These are phyloP conservation scores for Fusarium chaquense DNA, from an alignment of 2,329 filamentous ascomycete genomes.

Conservation along the genomic window DNA sequence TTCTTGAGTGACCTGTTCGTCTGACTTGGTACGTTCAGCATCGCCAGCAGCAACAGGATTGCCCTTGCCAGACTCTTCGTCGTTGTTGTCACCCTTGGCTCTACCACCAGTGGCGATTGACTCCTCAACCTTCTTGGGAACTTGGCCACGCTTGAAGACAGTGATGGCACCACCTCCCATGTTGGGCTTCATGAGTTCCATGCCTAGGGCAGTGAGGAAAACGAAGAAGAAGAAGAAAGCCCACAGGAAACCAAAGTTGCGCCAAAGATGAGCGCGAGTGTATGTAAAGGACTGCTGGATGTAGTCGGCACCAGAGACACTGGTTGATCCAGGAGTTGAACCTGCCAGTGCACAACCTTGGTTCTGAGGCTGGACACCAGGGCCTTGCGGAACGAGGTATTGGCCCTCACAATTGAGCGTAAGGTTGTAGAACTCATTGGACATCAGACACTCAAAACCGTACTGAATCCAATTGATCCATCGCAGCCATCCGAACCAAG, in stretches of 20 bases:
- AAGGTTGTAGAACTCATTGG: conserved; percentile 71
- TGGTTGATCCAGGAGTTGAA: conserved; percentile 59
- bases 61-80: conserved; percentile 60
- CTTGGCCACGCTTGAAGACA: conserved; percentile 72
- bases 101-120: conserved; percentile 65
- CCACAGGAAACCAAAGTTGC: conserved; percentile 83
- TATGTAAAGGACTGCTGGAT: conserved; percentile 67
- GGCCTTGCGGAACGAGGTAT: conserved; percentile 67
- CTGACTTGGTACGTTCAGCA: conserved; percentile 45
- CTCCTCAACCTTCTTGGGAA: conserved; percentile 68
- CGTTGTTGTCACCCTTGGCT: conserved; percentile 55
- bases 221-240: conserved; percentile 82
- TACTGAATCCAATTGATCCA: conserved; percentile 78
- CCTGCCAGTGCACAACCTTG: conserved; percentile 66
- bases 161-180: conserved; percentile 70
- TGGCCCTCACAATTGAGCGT: conserved; percentile 69
- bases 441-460: conserved; percentile 74
- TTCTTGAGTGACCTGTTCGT: conserved; percentile 49
- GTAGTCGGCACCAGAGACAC: conserved; percentile 68
- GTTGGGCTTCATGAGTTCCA: conserved; percentile 74
- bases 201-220: conserved; percentile 75
- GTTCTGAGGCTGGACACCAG: conserved; percentile 50
- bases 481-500: conserved; percentile 75
- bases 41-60: conserved; percentile 46
- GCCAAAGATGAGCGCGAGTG: conserved; percentile 71